Evolutionary conservation across 73 alveolate species (phyloP).

Genomic region (Paramecium biaurelia): DNA sequence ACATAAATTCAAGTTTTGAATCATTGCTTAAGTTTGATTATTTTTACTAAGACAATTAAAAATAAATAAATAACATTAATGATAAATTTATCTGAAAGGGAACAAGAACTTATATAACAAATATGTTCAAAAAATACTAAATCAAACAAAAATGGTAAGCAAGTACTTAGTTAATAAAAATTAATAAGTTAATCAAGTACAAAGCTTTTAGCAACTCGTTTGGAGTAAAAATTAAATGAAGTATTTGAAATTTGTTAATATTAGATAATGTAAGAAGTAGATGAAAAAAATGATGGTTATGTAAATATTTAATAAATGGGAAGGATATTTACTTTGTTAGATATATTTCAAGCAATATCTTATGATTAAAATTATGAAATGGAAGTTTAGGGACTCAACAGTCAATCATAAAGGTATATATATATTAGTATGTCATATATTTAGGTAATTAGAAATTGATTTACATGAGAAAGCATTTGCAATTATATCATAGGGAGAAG

Average conservation of each 20-base stretch:
- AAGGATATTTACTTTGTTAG: constrained; percentile 16
- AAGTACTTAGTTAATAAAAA: not conserved
- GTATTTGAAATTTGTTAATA: not conserved
- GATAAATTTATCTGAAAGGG: constrained; percentile 16
- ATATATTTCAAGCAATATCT: not conserved
- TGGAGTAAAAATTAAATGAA: constrained; percentile 5
- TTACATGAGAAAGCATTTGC: not conserved
- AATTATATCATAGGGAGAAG: not conserved
- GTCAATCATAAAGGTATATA: not conserved
- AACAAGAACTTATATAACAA: not conserved
- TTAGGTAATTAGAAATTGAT: not conserved
- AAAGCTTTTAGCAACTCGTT: not conserved
- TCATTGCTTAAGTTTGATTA: not conserved
- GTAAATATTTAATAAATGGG: not conserved
- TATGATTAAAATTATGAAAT: not conserved
- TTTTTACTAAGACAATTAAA: not conserved
- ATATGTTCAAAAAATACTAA: not conserved
- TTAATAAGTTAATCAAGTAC: not conserved
- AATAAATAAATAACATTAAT: not conserved
- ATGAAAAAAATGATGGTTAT: not conserved
- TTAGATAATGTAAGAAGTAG: not conserved
- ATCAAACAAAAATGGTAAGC: not conserved
- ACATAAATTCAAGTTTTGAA: not conserved
- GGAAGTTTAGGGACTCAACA: not conserved
- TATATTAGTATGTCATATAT: not conserved